These are phyloP conservation scores for Alternaria brassicae DNA, from an alignment of 2,329 filamentous ascomycete genomes.

Conservation along the genomic window DNA sequence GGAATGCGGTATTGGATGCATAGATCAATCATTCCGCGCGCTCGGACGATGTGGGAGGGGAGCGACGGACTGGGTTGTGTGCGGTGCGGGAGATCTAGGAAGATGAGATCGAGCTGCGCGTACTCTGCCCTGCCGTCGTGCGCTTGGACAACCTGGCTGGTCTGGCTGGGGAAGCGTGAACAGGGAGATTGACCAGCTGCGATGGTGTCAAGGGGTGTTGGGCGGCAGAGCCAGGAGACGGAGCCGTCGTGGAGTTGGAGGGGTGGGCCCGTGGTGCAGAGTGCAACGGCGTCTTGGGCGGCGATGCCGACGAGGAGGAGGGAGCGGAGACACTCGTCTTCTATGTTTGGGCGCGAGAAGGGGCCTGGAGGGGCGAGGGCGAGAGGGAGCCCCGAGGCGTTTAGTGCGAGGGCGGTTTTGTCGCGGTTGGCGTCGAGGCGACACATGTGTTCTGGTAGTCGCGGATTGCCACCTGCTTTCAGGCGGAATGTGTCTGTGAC, in stretches of 20 bases:
- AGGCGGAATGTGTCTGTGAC: slow-evolving; percentile 51
- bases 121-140: slow-evolving; percentile 49
- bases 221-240: slow-evolving; percentile 43
- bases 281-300: slow-evolving; percentile 50
- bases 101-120: slow-evolving; percentile 51
- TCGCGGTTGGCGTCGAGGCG: slow-evolving; percentile 54
- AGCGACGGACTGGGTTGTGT: slow-evolving; percentile 39
- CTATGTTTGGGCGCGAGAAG: slow-evolving; percentile 41
- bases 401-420: slow-evolving; percentile 53
- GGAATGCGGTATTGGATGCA: slow-evolving; percentile 41
- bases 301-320: slow-evolving; percentile 52
- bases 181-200: slow-evolving; percentile 7
- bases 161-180: slow-evolving; percentile 21
- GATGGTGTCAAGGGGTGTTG: slow-evolving; percentile 34
- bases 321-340: slow-evolving; percentile 53
- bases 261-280: slow-evolving; percentile 48
- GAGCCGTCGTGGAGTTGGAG: slow-evolving; percentile 44
- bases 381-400: slow-evolving; percentile 50
- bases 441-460: slow-evolving; percentile 50
- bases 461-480: slow-evolving; percentile 53
- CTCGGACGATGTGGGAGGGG: slow-evolving; percentile 37
- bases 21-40: slow-evolving; percentile 44
- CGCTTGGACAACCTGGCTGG: slow-evolving; percentile 33
- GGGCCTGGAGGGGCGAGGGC: slow-evolving; percentile 41
- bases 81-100: slow-evolving; percentile 46